These are phyloP conservation scores for Lizanozyma gosingica DNA, from an alignment of 1,139 yeast genomes.

Conservation along the genomic window DNA sequence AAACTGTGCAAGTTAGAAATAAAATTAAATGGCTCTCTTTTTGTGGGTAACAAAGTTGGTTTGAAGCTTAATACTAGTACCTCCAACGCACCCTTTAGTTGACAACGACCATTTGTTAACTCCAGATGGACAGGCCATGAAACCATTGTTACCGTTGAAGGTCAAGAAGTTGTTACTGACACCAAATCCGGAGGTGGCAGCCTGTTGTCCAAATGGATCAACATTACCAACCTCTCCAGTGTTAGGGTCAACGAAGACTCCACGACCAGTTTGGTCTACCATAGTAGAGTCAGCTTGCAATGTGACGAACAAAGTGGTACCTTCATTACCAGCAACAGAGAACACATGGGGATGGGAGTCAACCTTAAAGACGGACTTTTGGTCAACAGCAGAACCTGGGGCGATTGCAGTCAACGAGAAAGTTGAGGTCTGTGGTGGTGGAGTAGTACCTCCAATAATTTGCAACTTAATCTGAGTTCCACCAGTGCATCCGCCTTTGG, in stretches of 20 bases:
- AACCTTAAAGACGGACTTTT: slow-evolving; percentile 15
- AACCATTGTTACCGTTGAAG: slow-evolving; percentile 13
- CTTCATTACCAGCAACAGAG: slow-evolving; percentile 23
- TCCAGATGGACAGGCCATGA: slow-evolving; percentile 23
- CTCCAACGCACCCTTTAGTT: slow-evolving; percentile 19
- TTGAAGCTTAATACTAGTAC: slow-evolving; percentile 12
- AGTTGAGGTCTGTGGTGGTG: slow-evolving; percentile 1
- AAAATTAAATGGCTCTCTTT: background rate
- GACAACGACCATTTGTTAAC: slow-evolving; percentile 17
- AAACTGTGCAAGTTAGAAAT: too few species aligned
- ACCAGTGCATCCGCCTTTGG: slow-evolving; percentile 5
- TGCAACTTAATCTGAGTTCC: slow-evolving; percentile 10
- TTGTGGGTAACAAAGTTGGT: slow-evolving; percentile 1
- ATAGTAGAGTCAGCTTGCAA: slow-evolving; percentile 18
- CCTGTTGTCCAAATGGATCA: slow-evolving; percentile 18
- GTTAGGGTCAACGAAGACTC: slow-evolving; percentile 15
- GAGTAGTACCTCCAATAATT: slow-evolving; percentile 1
- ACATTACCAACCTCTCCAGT: slow-evolving; percentile 24
- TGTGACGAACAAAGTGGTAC: slow-evolving; percentile 14
- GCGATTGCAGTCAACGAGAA: slow-evolving; percentile 4
- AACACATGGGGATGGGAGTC: slow-evolving; percentile 21
- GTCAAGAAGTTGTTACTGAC: slow-evolving; percentile 16
- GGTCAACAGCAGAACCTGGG: slow-evolving; percentile 3
- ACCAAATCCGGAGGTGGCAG: slow-evolving; percentile 18
- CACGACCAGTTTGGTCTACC: slow-evolving; percentile 20